Conservation (phyloP, 345 rosid species). For the Rhizophora apiculata region DNA sequence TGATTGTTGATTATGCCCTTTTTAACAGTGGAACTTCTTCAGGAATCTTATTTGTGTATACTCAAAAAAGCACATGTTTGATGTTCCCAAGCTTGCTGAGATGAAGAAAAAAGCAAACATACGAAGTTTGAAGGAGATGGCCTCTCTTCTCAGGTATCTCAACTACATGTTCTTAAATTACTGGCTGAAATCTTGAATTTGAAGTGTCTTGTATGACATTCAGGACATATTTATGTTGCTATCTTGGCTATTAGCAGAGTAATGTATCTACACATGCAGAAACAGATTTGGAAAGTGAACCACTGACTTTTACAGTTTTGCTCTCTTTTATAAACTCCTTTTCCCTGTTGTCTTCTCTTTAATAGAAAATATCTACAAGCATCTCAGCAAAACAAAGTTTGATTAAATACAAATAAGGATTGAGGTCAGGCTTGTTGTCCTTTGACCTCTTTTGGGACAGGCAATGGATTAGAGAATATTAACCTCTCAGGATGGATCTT, state of each 20-base stretch:
- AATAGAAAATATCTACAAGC: background rate
- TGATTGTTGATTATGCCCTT: conserved; percentile 28
- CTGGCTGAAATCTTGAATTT: background rate
- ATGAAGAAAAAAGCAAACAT: conserved; percentile 88
- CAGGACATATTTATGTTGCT: background rate
- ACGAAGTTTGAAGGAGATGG: conserved; percentile 95
- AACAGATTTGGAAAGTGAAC: background rate
- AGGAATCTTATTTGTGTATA: conserved; percentile 96
- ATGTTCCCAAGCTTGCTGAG: conserved; percentile 84
- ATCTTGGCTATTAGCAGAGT: background rate
- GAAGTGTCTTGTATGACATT: background rate
- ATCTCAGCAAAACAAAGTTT: background rate
- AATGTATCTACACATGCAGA: background rate
- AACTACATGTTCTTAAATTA: background rate
- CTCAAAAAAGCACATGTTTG: conserved; percentile 91
- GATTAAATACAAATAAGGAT: too few relatives aligned
- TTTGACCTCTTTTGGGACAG: too few relatives aligned
- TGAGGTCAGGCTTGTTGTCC: too few relatives aligned
- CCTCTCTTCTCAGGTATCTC: conserved; percentile 68
- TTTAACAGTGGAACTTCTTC: conserved; percentile 10
- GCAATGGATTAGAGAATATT: too few relatives aligned
- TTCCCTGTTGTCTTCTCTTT: background rate
- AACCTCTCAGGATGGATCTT: background rate
- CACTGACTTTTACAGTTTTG: background rate
- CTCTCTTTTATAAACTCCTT: background rate